Evolutionary conservation across 2,329 filamentous ascomycete genomes (phyloP).

Genomic region (Sclerotinia spermophila): DNA sequence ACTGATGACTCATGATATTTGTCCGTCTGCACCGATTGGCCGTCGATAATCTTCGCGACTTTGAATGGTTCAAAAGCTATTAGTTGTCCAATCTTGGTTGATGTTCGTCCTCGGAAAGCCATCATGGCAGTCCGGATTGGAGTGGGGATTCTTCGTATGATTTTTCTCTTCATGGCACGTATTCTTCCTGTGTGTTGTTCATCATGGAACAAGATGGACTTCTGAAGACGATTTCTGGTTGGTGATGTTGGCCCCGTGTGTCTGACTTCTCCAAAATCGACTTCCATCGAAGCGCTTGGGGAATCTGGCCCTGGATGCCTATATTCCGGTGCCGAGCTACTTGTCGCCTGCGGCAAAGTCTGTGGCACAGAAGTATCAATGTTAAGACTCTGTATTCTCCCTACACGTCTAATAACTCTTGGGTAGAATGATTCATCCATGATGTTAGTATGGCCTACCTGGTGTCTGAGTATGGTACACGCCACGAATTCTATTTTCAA

Average conservation of each 20-base stretch:
- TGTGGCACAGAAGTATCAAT: background rate
- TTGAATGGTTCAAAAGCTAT: background rate
- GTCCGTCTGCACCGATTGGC: background rate
- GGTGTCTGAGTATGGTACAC: background rate
- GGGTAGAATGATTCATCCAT: background rate
- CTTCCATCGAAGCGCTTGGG: background rate
- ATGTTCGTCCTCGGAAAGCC: background rate
- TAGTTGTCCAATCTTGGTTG: background rate
- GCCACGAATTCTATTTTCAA: background rate
- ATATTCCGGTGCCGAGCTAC: background rate
- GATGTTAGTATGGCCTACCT: background rate
- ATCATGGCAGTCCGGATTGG: background rate
- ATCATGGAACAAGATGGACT: background rate
- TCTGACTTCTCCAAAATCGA: background rate
- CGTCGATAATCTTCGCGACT: background rate
- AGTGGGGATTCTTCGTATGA: background rate
- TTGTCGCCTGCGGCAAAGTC: background rate
- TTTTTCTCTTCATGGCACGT: background rate
- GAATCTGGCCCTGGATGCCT: background rate
- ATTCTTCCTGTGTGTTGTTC: background rate
- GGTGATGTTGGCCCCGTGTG: background rate
- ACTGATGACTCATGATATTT: background rate
- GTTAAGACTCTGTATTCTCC: background rate
- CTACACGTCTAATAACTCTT: background rate
- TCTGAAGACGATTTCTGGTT: background rate